Conservation (phyloP, 2,329 filamentous ascomycete species). For the Claviceps sp. region DNA sequence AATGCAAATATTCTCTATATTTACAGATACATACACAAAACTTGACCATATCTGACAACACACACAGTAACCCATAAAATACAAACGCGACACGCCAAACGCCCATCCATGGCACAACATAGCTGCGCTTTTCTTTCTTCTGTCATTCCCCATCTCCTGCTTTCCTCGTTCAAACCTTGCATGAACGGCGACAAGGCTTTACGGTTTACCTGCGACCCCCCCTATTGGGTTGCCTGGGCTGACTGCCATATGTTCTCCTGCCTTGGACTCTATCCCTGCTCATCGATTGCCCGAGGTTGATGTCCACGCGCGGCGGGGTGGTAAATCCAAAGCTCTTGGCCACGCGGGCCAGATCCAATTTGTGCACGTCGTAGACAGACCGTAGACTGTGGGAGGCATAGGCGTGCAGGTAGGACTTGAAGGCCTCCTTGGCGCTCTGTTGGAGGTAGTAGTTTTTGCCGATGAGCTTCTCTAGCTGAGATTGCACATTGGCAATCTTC, state of each 20-base stretch:
- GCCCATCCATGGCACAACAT: not conserved
- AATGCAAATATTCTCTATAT: not conserved
- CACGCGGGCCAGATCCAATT: conserved; percentile 70
- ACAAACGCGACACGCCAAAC: conserved; percentile 2
- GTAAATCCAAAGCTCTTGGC: conserved; percentile 74
- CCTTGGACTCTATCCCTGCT: conserved; percentile 52
- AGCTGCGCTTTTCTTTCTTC: not conserved
- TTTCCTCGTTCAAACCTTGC: not conserved
- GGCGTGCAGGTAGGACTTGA: conserved; percentile 84
- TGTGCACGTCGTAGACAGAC: conserved; percentile 63
- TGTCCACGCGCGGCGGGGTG: conserved; percentile 69
- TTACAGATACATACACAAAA: not conserved
- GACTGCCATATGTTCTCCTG: conserved; percentile 61
- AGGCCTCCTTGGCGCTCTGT: conserved; percentile 67
- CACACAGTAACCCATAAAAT: not conserved
- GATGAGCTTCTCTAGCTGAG: conserved; percentile 88
- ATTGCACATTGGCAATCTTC: conserved; percentile 83
- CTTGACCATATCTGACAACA: not conserved
- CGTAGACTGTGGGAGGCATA: conserved; percentile 62
- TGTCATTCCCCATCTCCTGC: not conserved
- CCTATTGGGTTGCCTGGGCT: conserved; percentile 46
- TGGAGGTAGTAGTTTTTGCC: conserved; percentile 94
- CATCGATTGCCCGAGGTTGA: conserved; percentile 70
- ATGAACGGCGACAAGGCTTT: not conserved
- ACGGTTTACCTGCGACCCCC: conserved; percentile 6